Conservation (phyloP, 2,329 filamentous ascomycete species). For the Pseudogymnoascus sp. region DNA sequence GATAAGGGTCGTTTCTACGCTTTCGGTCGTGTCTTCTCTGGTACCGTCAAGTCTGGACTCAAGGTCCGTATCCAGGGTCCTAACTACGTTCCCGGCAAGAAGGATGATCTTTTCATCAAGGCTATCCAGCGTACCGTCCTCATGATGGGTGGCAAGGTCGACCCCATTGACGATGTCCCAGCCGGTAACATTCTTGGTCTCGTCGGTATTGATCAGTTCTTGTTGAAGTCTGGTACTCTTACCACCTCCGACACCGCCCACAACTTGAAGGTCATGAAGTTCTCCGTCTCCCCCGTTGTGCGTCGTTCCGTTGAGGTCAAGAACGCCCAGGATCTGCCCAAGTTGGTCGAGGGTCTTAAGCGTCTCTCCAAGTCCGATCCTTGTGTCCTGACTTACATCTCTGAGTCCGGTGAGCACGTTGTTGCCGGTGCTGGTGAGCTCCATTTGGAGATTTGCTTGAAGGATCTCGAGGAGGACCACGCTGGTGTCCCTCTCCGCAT, state of each 20-base stretch:
- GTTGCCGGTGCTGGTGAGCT: conserved; percentile 99
- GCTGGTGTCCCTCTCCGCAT: conserved; percentile 96
- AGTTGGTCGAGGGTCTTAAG: conserved; percentile 99
- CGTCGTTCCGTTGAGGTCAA: conserved; percentile 98
- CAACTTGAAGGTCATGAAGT: conserved; percentile 99
- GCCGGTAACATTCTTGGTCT: conserved; percentile 99
- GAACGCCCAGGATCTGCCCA: conserved; percentile 99
- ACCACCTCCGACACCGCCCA: conserved; percentile 95
- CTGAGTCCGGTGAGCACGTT: conserved; percentile 94
- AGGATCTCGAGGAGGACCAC: conserved; percentile 99
- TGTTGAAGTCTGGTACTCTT: conserved; percentile 99
- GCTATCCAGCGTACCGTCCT: conserved; percentile 98
- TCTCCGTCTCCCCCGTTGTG: conserved; percentile 98
- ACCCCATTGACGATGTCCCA: conserved; percentile 97
- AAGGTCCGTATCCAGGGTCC: conserved; percentile 99
- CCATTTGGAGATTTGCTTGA: conserved; percentile 99
- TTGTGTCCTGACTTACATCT: conserved; percentile 87
- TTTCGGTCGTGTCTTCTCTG: conserved; percentile 99
- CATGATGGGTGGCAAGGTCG: conserved; percentile 99
- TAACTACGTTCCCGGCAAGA: conserved; percentile 97
- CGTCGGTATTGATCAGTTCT: conserved; percentile 99
- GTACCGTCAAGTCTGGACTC: conserved; percentile 94
- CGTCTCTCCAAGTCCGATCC: conserved; percentile 99
- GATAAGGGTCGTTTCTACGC: conserved; percentile 99
- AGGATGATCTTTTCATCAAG: conserved; percentile 99